Base-by-base conservation (phyloP, 306 rosid genomes). In the Hippophae tibetana region DNA sequence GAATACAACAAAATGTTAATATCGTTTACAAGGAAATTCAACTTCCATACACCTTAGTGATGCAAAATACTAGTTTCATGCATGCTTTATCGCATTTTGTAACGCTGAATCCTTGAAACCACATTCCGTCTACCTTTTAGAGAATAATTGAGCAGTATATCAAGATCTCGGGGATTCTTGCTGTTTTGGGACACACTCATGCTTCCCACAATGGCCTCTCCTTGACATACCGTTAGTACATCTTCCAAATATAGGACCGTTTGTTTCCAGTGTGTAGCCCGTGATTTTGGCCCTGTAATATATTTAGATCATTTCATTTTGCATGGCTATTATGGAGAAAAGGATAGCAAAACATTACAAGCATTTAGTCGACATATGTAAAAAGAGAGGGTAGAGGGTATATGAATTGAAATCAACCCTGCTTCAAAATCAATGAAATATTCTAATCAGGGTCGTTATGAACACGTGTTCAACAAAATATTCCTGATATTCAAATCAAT, bases 221-320 rank as follows among this genome's bases (percentile, higher is more conserved):
- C 99, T 74, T 80, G 86, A 52, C 97, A 93, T 47, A 93, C 71
- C 52, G 96, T 93, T 70, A 88, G 76, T 42, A 93, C 81, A 65
- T 88, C 99, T 75, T 88, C 99, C 61, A 93, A 69, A 74, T 93
- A 93, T 9, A 93, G 86, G 25, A 93, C 95, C 12, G 97, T 92
- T 78, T 92, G 99, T 77, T 92, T 92, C 99, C 99, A 92, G 65
- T 92, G 99, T 3, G 99, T 93, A 11, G 76, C 65, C 26, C 95
- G 74, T 6, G 99, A 88, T 61, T 81, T 85, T 14, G 99, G 99
- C 47, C 99, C 99, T 93, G 84, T 69, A 64, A 61, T 38, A 47
- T 52, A 45, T 56, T 61, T 9, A 53, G 68, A 60, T 12, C 38
- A 62, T 46, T 61, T 61, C 57, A 60, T 31, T 31, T 31, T 31